Base-by-base conservation (phyloP, 169 alveolate genomes). In the Plasmodium inui region DNA sequence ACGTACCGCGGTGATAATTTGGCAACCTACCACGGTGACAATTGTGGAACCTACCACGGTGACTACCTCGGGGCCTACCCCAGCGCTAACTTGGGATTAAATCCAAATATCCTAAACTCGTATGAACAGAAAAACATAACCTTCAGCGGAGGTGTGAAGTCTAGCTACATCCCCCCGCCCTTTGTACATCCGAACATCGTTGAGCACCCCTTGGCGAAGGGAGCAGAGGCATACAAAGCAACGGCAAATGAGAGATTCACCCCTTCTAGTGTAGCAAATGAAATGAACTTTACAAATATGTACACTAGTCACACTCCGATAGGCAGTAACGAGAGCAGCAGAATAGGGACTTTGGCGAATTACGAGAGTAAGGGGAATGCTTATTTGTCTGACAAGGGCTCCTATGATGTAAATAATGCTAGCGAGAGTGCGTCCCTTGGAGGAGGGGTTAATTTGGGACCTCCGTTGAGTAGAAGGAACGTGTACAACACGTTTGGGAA, bases 221-320 rank as follows among this genome's bases (percentile, higher is more conserved):
- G 61, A 26, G 57, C 17, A 30, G 34, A 84, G 39, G 67, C 22
- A n/a, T 44, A 72, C 67, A 73, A 28, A 32, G 28, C n/a, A 32
- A 5, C 79, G 39, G 30, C 61, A 32, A 57, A 84, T 74, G 79
- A 71, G 17, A 17, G 28, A 26, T 84, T 53, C 41, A 10, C 50
- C n/a, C 34, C 55, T 28, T 28, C 39, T 8, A 57, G 67, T n/a
- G 44, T 76, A 79, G 37, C 90, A 67, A 78, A 88, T 79, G 94
- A 79, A 79, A 88, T 80, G 78, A 90, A 88, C 81, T 88, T 88
- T 88, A 78, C 84, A 78, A 80, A 80, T 44, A 78, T 80, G 88
- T 88, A 85, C 71, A 50, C 71, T 72, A 88, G 82, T 88, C 41
- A 39, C n/a, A 80, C 94, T 32, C 67, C 89, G 39, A 88, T 79